Base-by-base conservation (phyloP, 2,329 filamentous ascomycete genomes). In the Xylariaceae sp. region DNA sequence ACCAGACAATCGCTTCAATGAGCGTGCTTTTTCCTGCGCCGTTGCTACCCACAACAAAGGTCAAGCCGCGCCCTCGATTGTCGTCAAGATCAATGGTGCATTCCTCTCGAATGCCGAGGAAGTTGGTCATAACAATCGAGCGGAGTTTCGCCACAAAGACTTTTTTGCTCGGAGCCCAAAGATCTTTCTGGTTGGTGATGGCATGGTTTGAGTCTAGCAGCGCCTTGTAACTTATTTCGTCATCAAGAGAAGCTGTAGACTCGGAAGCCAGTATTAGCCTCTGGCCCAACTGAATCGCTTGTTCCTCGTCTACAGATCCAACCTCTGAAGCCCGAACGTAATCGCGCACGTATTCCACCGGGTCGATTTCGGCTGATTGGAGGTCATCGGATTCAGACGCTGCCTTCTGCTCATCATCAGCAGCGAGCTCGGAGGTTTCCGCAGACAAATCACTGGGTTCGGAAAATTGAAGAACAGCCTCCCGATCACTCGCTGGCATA, bases 1-100 rank as follows among this genome's bases (percentile, higher is more conserved):
- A 70, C 69, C 68, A 71, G 3, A 64, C 63, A 27, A 70, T 64
- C 12, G 69, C 68, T 52, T 71, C 69, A 19, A 70, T 59, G 1
- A 71, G 37, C 1, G 67, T 69, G 58, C 67, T 69, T 55, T 70
- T 70, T 4, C 68, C 68, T 1, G 68, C 59, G 3, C 67, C 68
- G 44, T 70, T 70, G 30, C 53, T 47, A 7, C 69, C 69, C 6
- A 66, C 61, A 9, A 71, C 53, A 9, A 70, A 65, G 19, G 61
- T 64, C 19, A 69, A 58, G 4, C 68, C 68, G 4, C 53, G 64
- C 19, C 55, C 60, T 6, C 69, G 48, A 12, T 64, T 56, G 4
- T 47, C 42, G 29, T 56, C 52, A 50, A 70, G 68, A 51, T 69
- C 60, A 35, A 71, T 54, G 4, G 43, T 57, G 29, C 68, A 57